Base-by-base conservation (phyloP, 768 basidiomycete species). In the Tylopilus intermedius region DNA sequence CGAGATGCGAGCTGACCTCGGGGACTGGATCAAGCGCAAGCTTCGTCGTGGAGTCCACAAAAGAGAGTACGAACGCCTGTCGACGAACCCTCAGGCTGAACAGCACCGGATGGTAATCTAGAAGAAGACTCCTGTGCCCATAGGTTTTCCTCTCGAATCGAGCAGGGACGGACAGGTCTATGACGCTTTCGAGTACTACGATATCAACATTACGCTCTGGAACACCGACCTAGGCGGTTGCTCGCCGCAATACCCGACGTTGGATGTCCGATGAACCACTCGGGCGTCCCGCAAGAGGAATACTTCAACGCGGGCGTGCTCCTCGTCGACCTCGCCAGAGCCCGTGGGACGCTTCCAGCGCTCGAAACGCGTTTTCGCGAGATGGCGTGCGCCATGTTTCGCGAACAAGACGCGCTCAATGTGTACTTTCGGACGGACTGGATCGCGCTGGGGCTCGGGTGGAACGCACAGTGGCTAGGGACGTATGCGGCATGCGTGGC, bases 271-370 rank as follows among this genome's bases (percentile, higher is more conserved):
- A 67, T 71, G 64, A 80, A 80, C 0, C 76, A 80, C 57, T 62
- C 64, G 1, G 68, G 54, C 4, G 40, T 71, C n/a, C 60, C 64
- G 9, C 47, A 53, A 24, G 58, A 53, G 1, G 66, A 69, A 8
- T 81, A 81, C 56, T 81, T 82, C 70, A 83, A 82, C 40, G 76
- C 79, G 0, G 80, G 81, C 0, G 78, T 83, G 10, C 56, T 83
- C 49, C 63, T 82, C 9, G 53, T 82, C 53, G 75, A 82, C 64
- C 66, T 82, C 33, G 64, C 76, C 0, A 66, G 65, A 35, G 61
- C 72, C 9, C 68, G 80, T 11, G 37, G 33, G 18, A 50, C 45
- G 4, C 22, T 70, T 2, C 44, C 39, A 4, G 66, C 61, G 1
- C 66, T 80, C 39, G 51, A 60, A 22, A 51, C 49, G 18, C 30